Percentiles rank a stretch among this genome's conserved stretches.
These are phyloP conservation scores for Solanum etuberosum DNA, from an alignment of 257 asterid genomes.

Conservation along the genomic window DNA sequence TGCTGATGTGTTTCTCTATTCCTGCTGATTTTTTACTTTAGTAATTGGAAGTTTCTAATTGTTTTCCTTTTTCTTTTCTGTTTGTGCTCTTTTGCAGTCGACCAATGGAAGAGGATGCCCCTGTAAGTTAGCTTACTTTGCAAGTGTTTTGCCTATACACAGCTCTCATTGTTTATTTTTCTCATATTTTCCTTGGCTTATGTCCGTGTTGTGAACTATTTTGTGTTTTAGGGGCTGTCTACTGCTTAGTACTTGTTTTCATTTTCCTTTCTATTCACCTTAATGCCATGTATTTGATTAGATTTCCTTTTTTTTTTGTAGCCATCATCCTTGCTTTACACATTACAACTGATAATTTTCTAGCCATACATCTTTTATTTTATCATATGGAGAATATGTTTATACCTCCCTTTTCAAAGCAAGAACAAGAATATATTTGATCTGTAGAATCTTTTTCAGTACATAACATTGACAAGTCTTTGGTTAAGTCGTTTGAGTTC, in stretches of 20 bases:
- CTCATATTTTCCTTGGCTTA: neutral
- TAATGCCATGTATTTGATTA: neutral
- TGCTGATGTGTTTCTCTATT: neutral
- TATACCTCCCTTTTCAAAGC: neutral
- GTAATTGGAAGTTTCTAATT: slow-evolving; percentile 8
- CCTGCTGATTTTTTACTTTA: neutral
- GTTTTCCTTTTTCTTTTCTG: neutral
- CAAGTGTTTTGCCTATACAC: neutral
- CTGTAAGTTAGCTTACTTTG: slow-evolving; percentile 31
- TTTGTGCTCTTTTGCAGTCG: slow-evolving; percentile 33
- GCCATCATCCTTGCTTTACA: neutral
- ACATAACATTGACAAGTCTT: neutral
- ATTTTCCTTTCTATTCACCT: neutral
- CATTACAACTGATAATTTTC: neutral
- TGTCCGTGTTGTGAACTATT: neutral
- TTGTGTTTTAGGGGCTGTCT: neutral
- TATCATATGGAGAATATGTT: neutral
- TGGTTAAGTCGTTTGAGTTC: neutral
- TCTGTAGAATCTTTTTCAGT: neutral
- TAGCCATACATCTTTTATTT: neutral
- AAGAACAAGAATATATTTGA: neutral
- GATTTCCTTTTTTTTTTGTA: neutral
- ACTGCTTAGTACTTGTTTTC: neutral
- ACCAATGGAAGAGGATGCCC: slow-evolving; percentile 67
- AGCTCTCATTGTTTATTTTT: neutral